Conservation (phyloP, 2,329 filamentous ascomycete genomes). For the Samsoniella hepiali region DNA sequence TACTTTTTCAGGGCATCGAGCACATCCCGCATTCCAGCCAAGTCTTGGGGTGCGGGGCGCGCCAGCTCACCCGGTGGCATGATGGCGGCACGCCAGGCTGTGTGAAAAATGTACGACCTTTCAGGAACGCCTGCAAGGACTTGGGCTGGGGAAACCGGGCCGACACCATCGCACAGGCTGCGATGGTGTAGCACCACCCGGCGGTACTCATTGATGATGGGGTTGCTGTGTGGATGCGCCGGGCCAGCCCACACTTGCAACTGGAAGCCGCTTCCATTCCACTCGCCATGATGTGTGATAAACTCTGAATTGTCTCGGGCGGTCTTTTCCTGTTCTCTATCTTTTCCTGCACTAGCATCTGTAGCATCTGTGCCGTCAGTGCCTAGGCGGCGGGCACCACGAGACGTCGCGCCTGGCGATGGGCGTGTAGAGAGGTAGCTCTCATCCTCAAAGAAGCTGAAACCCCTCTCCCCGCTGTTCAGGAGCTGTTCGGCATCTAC, state of each 20-base stretch:
- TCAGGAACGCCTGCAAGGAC: slow-evolving; percentile 48
- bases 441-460: slow-evolving; percentile 45
- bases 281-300: slow-evolving; percentile 25
- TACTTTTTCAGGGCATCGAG: slow-evolving; percentile 40
- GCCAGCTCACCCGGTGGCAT: slow-evolving; percentile 31
- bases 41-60: slow-evolving; percentile 29
- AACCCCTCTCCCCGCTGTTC: slow-evolving; percentile 35
- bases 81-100: slow-evolving; percentile 51
- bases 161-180: slow-evolving; percentile 36
- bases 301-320: slow-evolving; percentile 23
- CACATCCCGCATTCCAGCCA: slow-evolving; percentile 43
- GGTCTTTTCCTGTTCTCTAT: slow-evolving; percentile 7
- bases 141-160: slow-evolving; percentile 48
- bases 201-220: slow-evolving; percentile 48
- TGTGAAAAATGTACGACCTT: slow-evolving; percentile 44
- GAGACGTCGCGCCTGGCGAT: slow-evolving; percentile 11
- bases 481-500: slow-evolving; percentile 44
- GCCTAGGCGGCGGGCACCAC: neutral
- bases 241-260: slow-evolving; percentile 47
- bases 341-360: slow-evolving; percentile 11
- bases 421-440: slow-evolving; percentile 10
- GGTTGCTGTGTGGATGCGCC: slow-evolving; percentile 30
- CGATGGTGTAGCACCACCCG: slow-evolving; percentile 37
- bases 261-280: slow-evolving; percentile 28
- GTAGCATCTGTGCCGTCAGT: slow-evolving; percentile 5